A percentile compares a stretch with the other conserved stretches of the same genome.
Evolutionary conservation across 148 eudicot species (phyloP).

Genomic region (Mesembryanthemum crystallinum): DNA sequence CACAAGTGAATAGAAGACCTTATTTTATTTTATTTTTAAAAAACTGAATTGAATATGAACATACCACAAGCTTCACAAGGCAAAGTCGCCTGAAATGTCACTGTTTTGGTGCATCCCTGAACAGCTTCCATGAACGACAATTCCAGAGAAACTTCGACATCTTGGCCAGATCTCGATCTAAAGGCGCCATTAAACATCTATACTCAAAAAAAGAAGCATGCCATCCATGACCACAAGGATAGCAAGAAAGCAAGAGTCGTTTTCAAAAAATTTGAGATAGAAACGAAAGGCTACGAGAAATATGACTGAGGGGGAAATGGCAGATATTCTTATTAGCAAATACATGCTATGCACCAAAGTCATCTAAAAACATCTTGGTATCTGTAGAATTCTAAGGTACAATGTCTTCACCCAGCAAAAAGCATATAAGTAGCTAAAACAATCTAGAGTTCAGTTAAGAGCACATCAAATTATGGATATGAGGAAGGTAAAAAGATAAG

Average conservation of each 20-base stretch:
- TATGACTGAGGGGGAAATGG: too few relatives aligned
- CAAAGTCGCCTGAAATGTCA: slow-evolving; percentile 65
- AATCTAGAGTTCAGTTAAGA: too few relatives aligned
- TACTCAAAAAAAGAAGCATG: slow-evolving; percentile 7
- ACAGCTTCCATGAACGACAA: slow-evolving; percentile 99
- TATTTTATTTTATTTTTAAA: too few relatives aligned
- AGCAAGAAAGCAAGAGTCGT: not conserved
- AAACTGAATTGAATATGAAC: slow-evolving; percentile 8
- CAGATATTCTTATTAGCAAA: too few relatives aligned
- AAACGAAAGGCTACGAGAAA: not conserved
- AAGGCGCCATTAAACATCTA: slow-evolving; percentile 41
- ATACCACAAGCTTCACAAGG: slow-evolving; percentile 91
- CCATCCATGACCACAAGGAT: not conserved
- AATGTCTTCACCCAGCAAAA: too few relatives aligned
- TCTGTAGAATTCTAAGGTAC: too few relatives aligned
- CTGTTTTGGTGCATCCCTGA: slow-evolving; percentile 79
- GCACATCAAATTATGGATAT: too few relatives aligned
- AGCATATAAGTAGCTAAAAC: too few relatives aligned
- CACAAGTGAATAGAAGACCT: slow-evolving; percentile 1
- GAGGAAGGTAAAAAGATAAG: too few relatives aligned
- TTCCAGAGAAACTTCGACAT: slow-evolving; percentile 71
- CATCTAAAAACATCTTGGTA: too few relatives aligned
- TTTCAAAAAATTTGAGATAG: not conserved
- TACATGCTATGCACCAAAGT: too few relatives aligned
- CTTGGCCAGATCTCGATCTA: slow-evolving; percentile 42